Evolutionary conservation across 2,329 filamentous ascomycete genomes (phyloP), one percentile per base, ranked within the genome.

Genomic region (Bipolaris zeicola): DNA sequence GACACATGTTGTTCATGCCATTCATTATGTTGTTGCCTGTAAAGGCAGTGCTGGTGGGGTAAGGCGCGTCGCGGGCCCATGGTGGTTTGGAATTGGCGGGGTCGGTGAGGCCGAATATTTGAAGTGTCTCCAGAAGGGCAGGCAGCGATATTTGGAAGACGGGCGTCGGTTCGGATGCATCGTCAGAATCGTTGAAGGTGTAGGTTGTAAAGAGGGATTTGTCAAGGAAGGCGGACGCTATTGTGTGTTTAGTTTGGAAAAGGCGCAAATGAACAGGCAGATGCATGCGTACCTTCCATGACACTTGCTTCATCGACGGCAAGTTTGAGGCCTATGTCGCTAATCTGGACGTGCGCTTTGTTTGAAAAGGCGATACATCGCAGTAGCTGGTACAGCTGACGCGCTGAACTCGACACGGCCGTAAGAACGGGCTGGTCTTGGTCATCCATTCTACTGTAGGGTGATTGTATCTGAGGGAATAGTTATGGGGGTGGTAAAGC

Each of bases 161-260:
- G 6, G 91, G 88, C 28, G 85, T 82, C 16, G 73, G 60, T 7
- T 73, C 59, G 10, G 39, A 36, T 36, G 47, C 18, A 6, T 77
- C 67, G 22, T 82, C 76, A 39, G 76, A 72, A 20, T 75, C 70
- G 36, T 55, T 88, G 74, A 92, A 89, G 18, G 82, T 85, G 75
- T 93, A 99, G 16, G 88, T 89, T 41, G 91, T 92, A 78, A 99
- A 99, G 52, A 99, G 87, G 38, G 85, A 84, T 73, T 91, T 94
- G 75, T 96, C 91, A 54, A 98, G 86, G 74, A 96, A 96, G 18
- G 90, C 91, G 63, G 90, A 85, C 46, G 88, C 87, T 88, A 55
- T 34, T 10, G 10, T 34, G 0, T 44, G 24, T 58, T 65, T 33
- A 67, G 58, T 31, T 8, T 53, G 46, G 13, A 41, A 5, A 18